Percentiles rank a stretch among this genome's conserved stretches.
These are phyloP conservation scores for Paraphoma sp. DNA, from an alignment of 2,329 filamentous ascomycete genomes.

Conservation along the genomic window DNA sequence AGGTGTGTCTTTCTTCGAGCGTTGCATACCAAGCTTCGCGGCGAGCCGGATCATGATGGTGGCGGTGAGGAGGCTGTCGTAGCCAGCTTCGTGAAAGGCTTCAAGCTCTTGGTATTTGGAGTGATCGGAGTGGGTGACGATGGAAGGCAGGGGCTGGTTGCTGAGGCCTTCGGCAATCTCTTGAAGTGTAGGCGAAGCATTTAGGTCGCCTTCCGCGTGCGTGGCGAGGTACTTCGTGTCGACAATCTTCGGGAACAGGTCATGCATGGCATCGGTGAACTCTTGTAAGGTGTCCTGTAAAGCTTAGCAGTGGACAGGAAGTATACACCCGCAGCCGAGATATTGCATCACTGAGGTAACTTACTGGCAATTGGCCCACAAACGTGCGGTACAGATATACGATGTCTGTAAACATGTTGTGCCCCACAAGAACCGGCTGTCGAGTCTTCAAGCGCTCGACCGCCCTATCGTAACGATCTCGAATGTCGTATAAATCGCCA, in stretches of 20 bases:
- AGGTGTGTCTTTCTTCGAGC: background rate
- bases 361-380: constrained; percentile 61
- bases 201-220: constrained; percentile 60
- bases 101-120: constrained; percentile 50
- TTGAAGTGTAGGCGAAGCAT: constrained; percentile 56
- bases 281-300: constrained; percentile 53
- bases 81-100: constrained; percentile 67
- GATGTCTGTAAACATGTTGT: constrained; percentile 71
- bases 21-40: constrained; percentile 55
- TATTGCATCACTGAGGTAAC: background rate
- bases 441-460: constrained; percentile 53
- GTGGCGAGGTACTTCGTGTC: constrained; percentile 71
- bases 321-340: background rate
- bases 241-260: constrained; percentile 63
- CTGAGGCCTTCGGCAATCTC: constrained; percentile 56
- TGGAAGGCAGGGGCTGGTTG: constrained; percentile 50
- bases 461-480: constrained; percentile 48
- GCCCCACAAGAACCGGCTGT: constrained; percentile 64
- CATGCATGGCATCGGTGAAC: constrained; percentile 60
- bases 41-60: constrained; percentile 64
- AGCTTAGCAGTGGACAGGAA: background rate
- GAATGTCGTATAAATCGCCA: constrained; percentile 44
- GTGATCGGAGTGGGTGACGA: constrained; percentile 42
- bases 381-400: constrained; percentile 70
- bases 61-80: constrained; percentile 67